phyloP scores from a whole-genome alignment of 306 rosid genomes.

The Mimosa pudica region DNA sequence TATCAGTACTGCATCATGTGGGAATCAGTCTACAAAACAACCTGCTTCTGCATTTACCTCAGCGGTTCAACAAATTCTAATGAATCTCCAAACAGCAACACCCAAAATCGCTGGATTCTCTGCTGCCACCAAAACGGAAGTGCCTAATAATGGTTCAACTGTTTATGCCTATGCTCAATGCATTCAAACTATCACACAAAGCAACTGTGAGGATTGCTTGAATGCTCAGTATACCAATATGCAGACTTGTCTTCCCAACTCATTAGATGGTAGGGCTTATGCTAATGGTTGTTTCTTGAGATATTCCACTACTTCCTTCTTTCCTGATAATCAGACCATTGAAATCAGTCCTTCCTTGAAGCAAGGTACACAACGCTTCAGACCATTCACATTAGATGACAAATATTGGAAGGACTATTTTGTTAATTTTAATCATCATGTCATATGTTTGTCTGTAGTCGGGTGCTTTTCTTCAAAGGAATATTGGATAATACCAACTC shows the following conservation, averaged over 20 bases:
- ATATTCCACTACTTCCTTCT: conserved; percentile 12
- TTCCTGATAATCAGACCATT: not conserved
- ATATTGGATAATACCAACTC: not conserved
- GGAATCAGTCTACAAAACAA: not conserved
- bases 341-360: not conserved
- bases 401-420: not conserved
- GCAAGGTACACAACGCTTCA: not conserved
- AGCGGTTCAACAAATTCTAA: not conserved
- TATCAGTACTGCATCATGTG: not conserved
- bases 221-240: not conserved
- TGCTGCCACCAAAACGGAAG: not conserved
- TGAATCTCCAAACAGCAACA: not conserved
- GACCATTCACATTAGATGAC: not conserved
- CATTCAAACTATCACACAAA: not conserved
- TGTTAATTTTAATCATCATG: too few species aligned
- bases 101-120: not conserved
- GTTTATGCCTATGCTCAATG: not conserved
- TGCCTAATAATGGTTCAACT: not conserved
- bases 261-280: not conserved
- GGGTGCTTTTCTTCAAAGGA: not conserved
- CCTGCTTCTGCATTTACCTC: not conserved
- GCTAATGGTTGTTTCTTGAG: not conserved
- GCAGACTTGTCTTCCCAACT: not conserved
- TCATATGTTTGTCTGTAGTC: not conserved
- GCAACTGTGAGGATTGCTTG: not conserved